phyloP scores from a whole-genome alignment of 1,284 basidiomycete genomes.

The Thecaphora frezii region DNA sequence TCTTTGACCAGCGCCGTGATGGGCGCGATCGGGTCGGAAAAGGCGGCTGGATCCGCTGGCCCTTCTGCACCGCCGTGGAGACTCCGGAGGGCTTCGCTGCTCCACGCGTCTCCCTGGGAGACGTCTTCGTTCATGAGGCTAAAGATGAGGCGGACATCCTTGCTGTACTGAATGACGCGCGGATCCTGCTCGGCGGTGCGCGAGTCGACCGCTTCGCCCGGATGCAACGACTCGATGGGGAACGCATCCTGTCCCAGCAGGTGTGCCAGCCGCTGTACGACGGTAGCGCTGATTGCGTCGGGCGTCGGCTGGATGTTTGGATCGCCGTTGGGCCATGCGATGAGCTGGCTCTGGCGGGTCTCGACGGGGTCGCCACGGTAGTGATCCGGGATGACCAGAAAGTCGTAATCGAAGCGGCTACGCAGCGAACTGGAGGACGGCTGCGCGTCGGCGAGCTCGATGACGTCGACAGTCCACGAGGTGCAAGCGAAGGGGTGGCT shows the following conservation, averaged over 20 bases:
- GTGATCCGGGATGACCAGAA: conserved; percentile 5
- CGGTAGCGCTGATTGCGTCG: conserved; percentile 23
- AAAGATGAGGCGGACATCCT: conserved; percentile 48
- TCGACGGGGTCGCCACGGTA: not conserved
- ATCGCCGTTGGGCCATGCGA: conserved; percentile 11
- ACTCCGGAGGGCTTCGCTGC: conserved; percentile 16
- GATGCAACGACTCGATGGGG: not conserved
- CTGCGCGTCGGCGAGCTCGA: too few relatives aligned
- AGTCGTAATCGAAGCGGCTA: conserved; percentile 6
- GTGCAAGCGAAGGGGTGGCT: conserved; percentile 21
- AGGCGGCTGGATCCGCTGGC: conserved; percentile 14
- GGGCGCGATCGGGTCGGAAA: conserved; percentile 4
- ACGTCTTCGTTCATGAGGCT: conserved; percentile 53
- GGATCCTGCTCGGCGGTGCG: conserved; percentile 24
- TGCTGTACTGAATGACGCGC: conserved; percentile 45
- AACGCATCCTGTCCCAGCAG: conserved; percentile 12
- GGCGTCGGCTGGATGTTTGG: conserved; percentile 16
- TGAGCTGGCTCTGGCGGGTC: not conserved
- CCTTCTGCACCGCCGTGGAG: not conserved
- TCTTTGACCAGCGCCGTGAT: conserved; percentile 16
- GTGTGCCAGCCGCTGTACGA: conserved; percentile 16
- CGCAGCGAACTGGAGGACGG: too few relatives aligned
- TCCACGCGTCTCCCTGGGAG: conserved; percentile 17
- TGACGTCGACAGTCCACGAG: conserved; percentile 14
- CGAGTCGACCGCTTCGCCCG: not conserved